Evolutionary conservation across 805 yeast genomes (phyloP), one percentile per base, ranked within the genome.

Genomic region (Candida schatavii): DNA sequence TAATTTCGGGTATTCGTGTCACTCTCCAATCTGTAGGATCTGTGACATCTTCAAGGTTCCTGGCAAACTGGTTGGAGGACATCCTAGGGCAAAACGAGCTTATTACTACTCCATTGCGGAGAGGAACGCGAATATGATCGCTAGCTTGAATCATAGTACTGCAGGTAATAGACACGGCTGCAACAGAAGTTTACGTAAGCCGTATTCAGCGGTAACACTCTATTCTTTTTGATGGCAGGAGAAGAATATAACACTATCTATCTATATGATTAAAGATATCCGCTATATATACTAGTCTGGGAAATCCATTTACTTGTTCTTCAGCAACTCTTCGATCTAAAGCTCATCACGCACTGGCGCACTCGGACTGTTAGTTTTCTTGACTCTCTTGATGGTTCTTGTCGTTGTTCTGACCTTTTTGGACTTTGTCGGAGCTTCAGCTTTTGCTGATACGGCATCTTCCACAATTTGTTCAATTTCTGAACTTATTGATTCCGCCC

Each of bases 21-120:
- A 45, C 38, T 3, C 57, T 42, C 83, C 91, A 88, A 56, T 88
- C 96, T 9, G 82, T 66, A 0, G 95, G 83, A 58, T 88, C 95
- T 1, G 83, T 68, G 15, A 77, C 61, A 21, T 62, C 52, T 15
- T 52, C 56, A 15, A 47, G 33, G 25, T 46, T 46, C 29, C 41
- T 42, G 20, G 42, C 35, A 40, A 54, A 49, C 17, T 47, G 52
- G 36, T 44, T 49, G 19, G 30, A 36, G 11, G 39, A 23, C 56
- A 52, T 51, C 21, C 17, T 17, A 13, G 3, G 7, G 11, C 11
- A 23, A n/a, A n/a, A n/a, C n/a, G n/a, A n/a, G n/a, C n/a, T n/a
- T n/a, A n/a, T n/a, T n/a, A n/a, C n/a, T n/a, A n/a, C n/a, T n/a
- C n/a, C n/a, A n/a, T n/a, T n/a, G n/a, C n/a, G n/a, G n/a, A n/a